Evolutionary conservation across 495 filamentous ascomycete genomes (phyloP), one percentile per base, ranked within the genome.

Genomic region (Neurospora hispaniola): DNA sequence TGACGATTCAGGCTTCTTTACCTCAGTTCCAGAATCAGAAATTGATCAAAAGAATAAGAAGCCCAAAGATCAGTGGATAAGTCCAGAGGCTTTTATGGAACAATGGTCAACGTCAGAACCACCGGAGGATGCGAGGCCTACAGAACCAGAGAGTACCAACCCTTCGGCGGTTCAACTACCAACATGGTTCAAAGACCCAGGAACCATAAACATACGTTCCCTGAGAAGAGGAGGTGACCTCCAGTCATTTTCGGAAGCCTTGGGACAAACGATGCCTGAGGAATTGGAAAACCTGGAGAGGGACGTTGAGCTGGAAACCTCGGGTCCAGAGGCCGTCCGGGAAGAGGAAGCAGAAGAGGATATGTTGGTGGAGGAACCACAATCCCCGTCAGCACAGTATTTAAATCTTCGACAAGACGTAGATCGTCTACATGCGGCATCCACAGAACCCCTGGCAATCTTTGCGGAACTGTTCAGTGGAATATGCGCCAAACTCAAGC

Each of bases 401-500:
- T 14, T 16, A 4, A 66, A 27, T 38, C 27, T 66, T 1, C 54
- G 54, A 16, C 23, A 66, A 66, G 54, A 66, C 27, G 54, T 66
- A 66, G 27, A 66, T 5, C 27, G 54, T 66, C 54, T 66, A 66
- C 54, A 66, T 31, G 14, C 14, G 54, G 54, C 54, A 35, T 66
- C 4, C 14, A 35, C 54, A 18, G 54, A 66, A 38, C 54, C 54
- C 27, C 54, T 66, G 14, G 54, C 54, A 0, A 66, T 66, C 14
- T 66, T 66, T 66, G 54, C 54, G 3, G 54, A 66, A 66, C 35
- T 66, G 27, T 66, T 66, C 31, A 18, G 54, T 38, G 5, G 5
- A 18, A 39, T 79, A 14, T 76, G 72, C 46, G 18, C 18, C 42
- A 73, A 71, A 12, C 42, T 79, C 23, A 71, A 74, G 18, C 75